Conservation (phyloP, 352 stramenopile genomes). For the Phytopythium chamaehyphon region DNA sequence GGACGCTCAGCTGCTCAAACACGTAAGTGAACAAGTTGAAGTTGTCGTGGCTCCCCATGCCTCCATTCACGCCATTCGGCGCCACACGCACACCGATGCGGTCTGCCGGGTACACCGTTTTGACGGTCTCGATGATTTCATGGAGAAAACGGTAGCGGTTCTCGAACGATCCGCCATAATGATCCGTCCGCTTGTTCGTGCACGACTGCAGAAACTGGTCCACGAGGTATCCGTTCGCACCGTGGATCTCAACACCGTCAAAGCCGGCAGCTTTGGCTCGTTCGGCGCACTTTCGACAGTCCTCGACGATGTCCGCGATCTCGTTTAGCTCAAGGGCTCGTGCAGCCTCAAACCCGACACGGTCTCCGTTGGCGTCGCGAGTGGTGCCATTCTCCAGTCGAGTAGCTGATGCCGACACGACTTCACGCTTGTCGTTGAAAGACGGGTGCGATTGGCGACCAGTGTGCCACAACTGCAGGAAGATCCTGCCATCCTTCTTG, state of each 20-base stretch:
- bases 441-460: slow-evolving; percentile 37
- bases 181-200: slow-evolving; percentile 62
- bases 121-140: slow-evolving; percentile 59
- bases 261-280: slow-evolving; percentile 69
- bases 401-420: slow-evolving; percentile 43
- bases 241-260: slow-evolving; percentile 55
- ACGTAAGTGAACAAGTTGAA: slow-evolving; percentile 25
- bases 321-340: slow-evolving; percentile 66
- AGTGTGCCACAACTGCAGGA: slow-evolving; percentile 81
- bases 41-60: slow-evolving; percentile 39
- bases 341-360: slow-evolving; percentile 34
- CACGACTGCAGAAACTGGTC: slow-evolving; percentile 82
- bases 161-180: slow-evolving; percentile 82
- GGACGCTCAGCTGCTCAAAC: slow-evolving; percentile 25
- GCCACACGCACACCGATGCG: slow-evolving; percentile 33
- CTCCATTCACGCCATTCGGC: slow-evolving; percentile 21
- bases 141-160: slow-evolving; percentile 71
- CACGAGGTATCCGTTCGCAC: slow-evolving; percentile 89
- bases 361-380: slow-evolving; percentile 17
- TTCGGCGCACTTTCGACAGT: slow-evolving; percentile 53
- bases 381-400: slow-evolving; percentile 19
- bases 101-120: slow-evolving; percentile 17
- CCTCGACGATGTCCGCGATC: slow-evolving; percentile 54
- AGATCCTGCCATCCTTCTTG: slow-evolving; percentile 69
- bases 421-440: slow-evolving; percentile 29